Evolutionary conservation across 1,139 yeast genomes (phyloP), one percentile per base, ranked within the genome.

Genomic region (Meyerozyma athensensis): DNA sequence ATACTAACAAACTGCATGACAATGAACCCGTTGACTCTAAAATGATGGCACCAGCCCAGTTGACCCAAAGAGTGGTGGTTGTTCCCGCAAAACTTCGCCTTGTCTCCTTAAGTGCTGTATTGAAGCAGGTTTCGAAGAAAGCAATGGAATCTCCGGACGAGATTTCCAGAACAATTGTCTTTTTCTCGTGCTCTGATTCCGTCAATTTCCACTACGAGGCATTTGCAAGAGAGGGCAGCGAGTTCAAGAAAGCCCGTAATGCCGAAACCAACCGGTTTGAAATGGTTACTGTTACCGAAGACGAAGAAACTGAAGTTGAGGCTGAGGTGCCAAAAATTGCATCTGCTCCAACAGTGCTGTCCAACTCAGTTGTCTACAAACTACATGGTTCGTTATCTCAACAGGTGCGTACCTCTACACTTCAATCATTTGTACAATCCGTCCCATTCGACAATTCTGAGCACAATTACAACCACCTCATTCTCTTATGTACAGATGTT

Each of bases 341-440:
- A 19, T 48, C 50, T 0, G 74, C 83, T 0, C 86, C 87, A 2
- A 50, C 70, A 9, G 47, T 84, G n/a, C 70, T 73, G 6, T 43
- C 54, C 0, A 53, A 59, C 26, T 68, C 81, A 1, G 63, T 75
- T 1, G 65, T 83, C n/a, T 86, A 77, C 62, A 86, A 86, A 48
- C 71, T 92, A 8, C 98, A 94, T 58, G 99, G 99, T 34, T 86
- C 96, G 0, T 67, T 92, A 46, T 71, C 86, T 1, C 98, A 92
- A 55, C 89, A 79, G 45, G 70, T 76, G 22, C 82, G 98, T 63
- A 77, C 94, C 0, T 64, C 85, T 2, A 89, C 97, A 0, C 68
- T 92, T 39, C 73, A 73, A 30, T 74, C 78, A 31, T 89, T 86
- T 54, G 60, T 83, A n/a, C 61, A 61, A 24, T 50, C 56, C 22